Base-by-base conservation (phyloP, 2,329 filamentous ascomycete species). In the Chaetothyriales sp. region DNA sequence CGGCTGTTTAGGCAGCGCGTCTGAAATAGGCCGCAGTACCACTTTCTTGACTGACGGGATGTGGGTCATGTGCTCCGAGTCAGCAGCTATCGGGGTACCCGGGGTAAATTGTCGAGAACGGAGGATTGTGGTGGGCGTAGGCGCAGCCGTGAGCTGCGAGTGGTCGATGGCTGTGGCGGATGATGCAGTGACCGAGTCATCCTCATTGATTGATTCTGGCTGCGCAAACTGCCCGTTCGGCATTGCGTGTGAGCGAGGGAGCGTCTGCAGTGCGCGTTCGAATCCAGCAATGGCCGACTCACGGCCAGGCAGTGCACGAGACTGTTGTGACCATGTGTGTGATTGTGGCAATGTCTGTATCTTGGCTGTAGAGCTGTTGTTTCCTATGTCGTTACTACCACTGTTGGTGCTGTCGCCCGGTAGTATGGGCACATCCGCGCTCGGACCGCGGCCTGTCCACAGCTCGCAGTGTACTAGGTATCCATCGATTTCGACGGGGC, bases 401-500 rank as follows among this genome's bases (percentile, higher is more conserved):
- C 42, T 20, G n/a, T 18, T 9, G 39, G 50, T 4, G 44, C 43
- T 22, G 49, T 50, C 36, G 10, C 64, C 68, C 59, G 78, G 76
- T 0, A 75, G 74, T 28, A 85, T 73, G 3, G 82, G 70, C 52
- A 78, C 75, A 62, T 88, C 83, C 57, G 77, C 74, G 9, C 72
- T 65, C 1, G 83, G 82, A 0, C 81, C 75, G 26, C 79, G 69
- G 47, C 81, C 80, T 52, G 76, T 72, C 64, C 84, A 89, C 26
- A 74, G 72, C 66, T 88, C 83, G 39, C 83, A 85, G 60, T 78
- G 80, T 22, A 89, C 79, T 10, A 83, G 65, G 62, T 84, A 74
- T 9, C 84, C 84, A 50, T 85, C 72, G 54, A 89, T 78, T 53
- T 75, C 75, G 66, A 87, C 81, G 0, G 84, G 84, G 48, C 83